These are phyloP conservation scores for Xylariaceae sp. DNA, from an alignment of 2,329 filamentous ascomycete species.

Conservation along the genomic window DNA sequence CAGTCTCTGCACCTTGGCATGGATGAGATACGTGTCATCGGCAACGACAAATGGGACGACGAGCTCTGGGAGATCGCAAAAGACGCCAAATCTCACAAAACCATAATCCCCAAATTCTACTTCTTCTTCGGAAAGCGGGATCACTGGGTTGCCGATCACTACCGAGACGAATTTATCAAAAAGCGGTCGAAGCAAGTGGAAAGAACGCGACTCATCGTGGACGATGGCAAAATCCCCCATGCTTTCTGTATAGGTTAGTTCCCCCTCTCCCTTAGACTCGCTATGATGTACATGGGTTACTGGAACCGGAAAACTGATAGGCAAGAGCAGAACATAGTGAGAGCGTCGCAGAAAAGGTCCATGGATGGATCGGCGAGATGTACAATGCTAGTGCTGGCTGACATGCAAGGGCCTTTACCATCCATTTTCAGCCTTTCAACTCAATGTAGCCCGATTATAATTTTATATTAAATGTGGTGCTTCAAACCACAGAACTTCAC, in stretches of 20 bases:
- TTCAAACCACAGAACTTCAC: no score
- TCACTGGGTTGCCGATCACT: slow-evolving; percentile 66
- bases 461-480: no score
- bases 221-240: slow-evolving; percentile 63
- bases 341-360: slow-evolving; percentile 56
- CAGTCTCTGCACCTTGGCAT: slow-evolving; percentile 65
- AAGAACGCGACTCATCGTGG: slow-evolving; percentile 58
- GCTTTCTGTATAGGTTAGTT: slow-evolving; percentile 65
- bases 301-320: background rate
- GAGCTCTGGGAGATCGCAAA: slow-evolving; percentile 62
- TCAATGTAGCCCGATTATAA: no score
- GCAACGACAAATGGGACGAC: slow-evolving; percentile 64
- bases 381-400: slow-evolving; percentile 25
- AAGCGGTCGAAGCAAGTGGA: slow-evolving; percentile 45
- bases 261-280: background rate
- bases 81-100: slow-evolving; percentile 36
- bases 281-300: background rate
- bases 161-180: slow-evolving; percentile 63
- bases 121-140: slow-evolving; percentile 67
- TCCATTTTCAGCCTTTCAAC: no score
- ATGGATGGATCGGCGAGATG: slow-evolving; percentile 61
- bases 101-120: slow-evolving; percentile 56
- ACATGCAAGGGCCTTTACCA: no score
- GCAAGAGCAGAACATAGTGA: slow-evolving; percentile 52
- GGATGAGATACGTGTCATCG: slow-evolving; percentile 66